Evolutionary conservation across 768 basidiomycete genomes (phyloP), one percentile per base, ranked within the genome.

Genomic region (Cyclocybe cylindracea): DNA sequence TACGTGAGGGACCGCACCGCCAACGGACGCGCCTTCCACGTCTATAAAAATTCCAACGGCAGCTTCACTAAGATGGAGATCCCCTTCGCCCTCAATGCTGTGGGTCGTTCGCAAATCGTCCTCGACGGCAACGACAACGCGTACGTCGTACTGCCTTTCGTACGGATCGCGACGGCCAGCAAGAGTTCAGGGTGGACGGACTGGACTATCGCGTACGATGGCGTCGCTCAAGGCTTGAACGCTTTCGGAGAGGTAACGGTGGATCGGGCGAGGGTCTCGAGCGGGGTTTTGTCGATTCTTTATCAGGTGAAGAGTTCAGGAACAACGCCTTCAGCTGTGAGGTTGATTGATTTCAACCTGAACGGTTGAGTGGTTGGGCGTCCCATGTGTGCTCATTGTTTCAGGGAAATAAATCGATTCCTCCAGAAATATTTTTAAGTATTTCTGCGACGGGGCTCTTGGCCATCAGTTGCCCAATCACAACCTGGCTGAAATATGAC

Each of bases 211-310:
- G 74, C 61, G 0, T 78, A 71, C 54, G 72, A 78, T 55, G 76
- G 77, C 8, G 62, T 65, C 11, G 66, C 72, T 0, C 51, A 59
- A 5, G 75, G 75, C 2, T 59, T 78, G 40, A 69, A 73, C 50
- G 77, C 66, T 1, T 78, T 77, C 59, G 76, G 71, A n/a, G 76
- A 77, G 59, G 67, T 78, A 3, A 77, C 75, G 13, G 64, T 78
- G 6, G 76, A 77, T 61, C 65, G 75, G 29, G 66, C 73, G 19
- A 64, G 76, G 39, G 56, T 74, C 16, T 44, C 68, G 24, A 70
- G 63, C 51, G 73, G 72, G 2, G 61, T 75, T 10, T 57, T 77
- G 34, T 76, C 75, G 1, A 65, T 77, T 13, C 57, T 78, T 9
- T 77, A 77, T 56, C 77, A 78, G 55, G 63, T 74, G 14, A 69